Percentiles rank a stretch among this genome's conserved stretches.
phyloP scores from a whole-genome alignment of 2,329 filamentous ascomycete genomes.

The Fusarium penzigii region DNA sequence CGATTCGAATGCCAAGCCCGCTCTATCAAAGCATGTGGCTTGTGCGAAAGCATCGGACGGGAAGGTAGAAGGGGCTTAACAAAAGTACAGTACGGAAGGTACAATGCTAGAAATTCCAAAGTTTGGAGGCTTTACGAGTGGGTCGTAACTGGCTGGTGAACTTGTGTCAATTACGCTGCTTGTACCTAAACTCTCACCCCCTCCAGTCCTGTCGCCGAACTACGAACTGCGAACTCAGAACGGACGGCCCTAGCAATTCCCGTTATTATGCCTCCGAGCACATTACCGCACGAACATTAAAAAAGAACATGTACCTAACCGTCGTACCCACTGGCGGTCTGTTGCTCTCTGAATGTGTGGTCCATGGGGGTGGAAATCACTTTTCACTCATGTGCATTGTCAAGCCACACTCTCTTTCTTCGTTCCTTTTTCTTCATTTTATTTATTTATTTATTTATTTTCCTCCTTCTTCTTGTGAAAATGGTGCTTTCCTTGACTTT shows the following conservation, averaged over 20 bases:
- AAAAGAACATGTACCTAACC: too few relatives aligned
- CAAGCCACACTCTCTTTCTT: too few relatives aligned
- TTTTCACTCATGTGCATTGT: too few relatives aligned
- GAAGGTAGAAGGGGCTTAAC: not conserved
- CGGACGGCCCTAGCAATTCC: not conserved
- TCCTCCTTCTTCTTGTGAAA: not conserved
- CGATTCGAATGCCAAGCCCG: slow-evolving; percentile 3
- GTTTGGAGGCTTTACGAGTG: not conserved
- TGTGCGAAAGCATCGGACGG: slow-evolving; percentile 12
- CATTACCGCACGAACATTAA: too few relatives aligned
- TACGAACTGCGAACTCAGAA: not conserved
- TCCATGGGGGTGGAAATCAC: too few relatives aligned
- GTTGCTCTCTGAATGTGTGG: too few relatives aligned
- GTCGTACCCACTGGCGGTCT: too few relatives aligned
- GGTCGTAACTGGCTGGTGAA: not conserved
- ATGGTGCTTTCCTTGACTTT: not conserved
- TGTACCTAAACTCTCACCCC: not conserved
- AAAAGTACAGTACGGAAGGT: too few relatives aligned
- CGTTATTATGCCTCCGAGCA: not conserved
- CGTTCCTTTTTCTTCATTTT: too few relatives aligned
- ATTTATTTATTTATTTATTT: too few relatives aligned
- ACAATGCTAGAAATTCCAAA: not conserved
- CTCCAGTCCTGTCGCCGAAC: not conserved
- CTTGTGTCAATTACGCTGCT: too few relatives aligned
- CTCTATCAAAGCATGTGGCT: slow-evolving; percentile 18